A percentile compares a stretch with the other conserved stretches of the same genome.
These are phyloP conservation scores for Lachnellula hyalina DNA, from an alignment of 2,329 filamentous ascomycete genomes.

Conservation along the genomic window DNA sequence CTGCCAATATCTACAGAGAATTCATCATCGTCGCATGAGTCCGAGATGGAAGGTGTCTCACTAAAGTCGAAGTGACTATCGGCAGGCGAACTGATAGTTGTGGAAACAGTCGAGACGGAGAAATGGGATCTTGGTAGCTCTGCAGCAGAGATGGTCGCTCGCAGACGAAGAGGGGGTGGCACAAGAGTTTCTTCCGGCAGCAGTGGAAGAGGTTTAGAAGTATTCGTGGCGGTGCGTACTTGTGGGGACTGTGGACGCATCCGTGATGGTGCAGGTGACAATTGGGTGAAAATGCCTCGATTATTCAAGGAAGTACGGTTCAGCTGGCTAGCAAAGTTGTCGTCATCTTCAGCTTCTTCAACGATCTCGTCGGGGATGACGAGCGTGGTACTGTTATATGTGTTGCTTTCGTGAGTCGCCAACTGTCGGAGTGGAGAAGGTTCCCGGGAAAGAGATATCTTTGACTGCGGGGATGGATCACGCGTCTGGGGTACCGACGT, in stretches of 20 bases:
- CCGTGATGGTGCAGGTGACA: constrained; percentile 25
- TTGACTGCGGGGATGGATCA: constrained; percentile 18
- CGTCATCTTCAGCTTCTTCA: constrained; percentile 52
- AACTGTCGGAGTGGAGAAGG: constrained; percentile 40
- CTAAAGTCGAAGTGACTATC: constrained; percentile 24
- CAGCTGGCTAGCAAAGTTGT: constrained; percentile 51
- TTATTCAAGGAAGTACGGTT: constrained; percentile 17
- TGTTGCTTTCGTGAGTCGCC: constrained; percentile 26
- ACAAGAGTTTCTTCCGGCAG: constrained; percentile 19
- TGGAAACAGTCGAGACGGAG: constrained; percentile 27
- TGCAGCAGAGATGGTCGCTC: constrained; percentile 11
- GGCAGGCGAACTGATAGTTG: constrained; percentile 21
- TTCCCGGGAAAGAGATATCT: constrained; percentile 31
- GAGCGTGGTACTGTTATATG: constrained; percentile 39
- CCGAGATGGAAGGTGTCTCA: constrained; percentile 15
- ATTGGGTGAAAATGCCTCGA: constrained; percentile 18
- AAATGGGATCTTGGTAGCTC: constrained; percentile 28
- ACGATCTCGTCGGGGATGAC: constrained; percentile 44
- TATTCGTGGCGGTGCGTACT: constrained; percentile 8
- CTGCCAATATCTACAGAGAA: constrained; percentile 18
- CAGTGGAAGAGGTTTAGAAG: constrained; percentile 26
- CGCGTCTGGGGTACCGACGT: constrained; percentile 18
- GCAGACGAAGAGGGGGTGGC: constrained; percentile 17
- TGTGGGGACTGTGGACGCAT: constrained; percentile 9
- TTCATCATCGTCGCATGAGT: constrained; percentile 23